Conservation (phyloP, 768 basidiomycete genomes). For the Mycena sanguinolenta region DNA sequence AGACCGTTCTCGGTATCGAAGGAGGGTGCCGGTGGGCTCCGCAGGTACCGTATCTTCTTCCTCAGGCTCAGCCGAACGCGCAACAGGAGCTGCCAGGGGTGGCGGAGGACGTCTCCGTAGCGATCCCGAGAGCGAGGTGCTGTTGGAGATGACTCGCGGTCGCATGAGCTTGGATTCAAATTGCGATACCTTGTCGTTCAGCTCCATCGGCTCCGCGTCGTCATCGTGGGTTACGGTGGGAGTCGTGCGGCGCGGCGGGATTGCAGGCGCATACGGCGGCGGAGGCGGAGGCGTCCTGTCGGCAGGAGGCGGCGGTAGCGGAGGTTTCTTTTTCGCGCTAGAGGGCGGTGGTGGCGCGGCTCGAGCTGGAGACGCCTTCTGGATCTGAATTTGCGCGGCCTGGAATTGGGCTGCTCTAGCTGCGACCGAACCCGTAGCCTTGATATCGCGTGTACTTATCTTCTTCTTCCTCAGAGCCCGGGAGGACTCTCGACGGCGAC, state of each 20-base stretch:
- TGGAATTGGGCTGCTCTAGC: slow-evolving; percentile 31
- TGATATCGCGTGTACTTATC: no score
- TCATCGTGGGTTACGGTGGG: slow-evolving; percentile 16
- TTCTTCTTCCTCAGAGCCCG: slow-evolving; percentile 18
- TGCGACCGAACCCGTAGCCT: slow-evolving; percentile 22
- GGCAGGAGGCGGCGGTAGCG: slow-evolving; percentile 22
- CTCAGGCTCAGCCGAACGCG: slow-evolving; percentile 16
- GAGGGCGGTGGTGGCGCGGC: slow-evolving; percentile 14
- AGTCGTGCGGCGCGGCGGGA: slow-evolving; percentile 30
- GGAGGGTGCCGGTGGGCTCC: slow-evolving; percentile 21
- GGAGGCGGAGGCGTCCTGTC: slow-evolving; percentile 22
- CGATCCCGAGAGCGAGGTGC: slow-evolving; percentile 12
- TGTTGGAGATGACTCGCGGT: slow-evolving; percentile 26
- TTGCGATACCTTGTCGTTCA: slow-evolving; percentile 17
- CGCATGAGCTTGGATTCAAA: slow-evolving; percentile 24
- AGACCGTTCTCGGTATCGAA: slow-evolving; percentile 22
- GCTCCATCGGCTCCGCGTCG: slow-evolving; percentile 24
- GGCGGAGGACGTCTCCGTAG: slow-evolving; percentile 24
- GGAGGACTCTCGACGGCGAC: slow-evolving; percentile 22
- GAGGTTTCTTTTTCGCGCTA: slow-evolving; percentile 23
- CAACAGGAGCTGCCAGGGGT: slow-evolving; percentile 16
- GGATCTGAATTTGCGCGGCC: slow-evolving; percentile 26
- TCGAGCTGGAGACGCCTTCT: slow-evolving; percentile 25
- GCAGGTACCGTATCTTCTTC: slow-evolving; percentile 14
- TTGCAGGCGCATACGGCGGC: slow-evolving; percentile 31